Base-by-base conservation (phyloP, 495 filamentous ascomycete species). In the Hypomontagnella submonticulosa region DNA sequence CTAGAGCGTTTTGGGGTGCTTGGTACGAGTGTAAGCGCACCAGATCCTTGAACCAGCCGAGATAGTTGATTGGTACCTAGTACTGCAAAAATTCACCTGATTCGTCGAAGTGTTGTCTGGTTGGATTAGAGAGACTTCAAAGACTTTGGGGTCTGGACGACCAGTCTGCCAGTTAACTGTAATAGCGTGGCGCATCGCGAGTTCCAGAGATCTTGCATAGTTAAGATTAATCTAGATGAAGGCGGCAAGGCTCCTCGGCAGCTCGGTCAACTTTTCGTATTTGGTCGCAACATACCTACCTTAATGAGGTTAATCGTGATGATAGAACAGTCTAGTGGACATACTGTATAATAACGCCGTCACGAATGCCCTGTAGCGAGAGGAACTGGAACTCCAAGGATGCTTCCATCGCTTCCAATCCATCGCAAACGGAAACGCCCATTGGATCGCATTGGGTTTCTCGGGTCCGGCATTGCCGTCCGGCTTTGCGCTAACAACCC, bases 401-500 rank as follows among this genome's bases (percentile, higher is more conserved):
- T 30, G 12, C 15, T 51, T 19, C 48, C 44, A 23, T 48, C n/a
- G 4, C 19, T 7, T 16, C 9, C 30, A 42, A 12, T 43, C 43
- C 19, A 37, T 41, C 10, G 40, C 16, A 44, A 61, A 55, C 48
- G 49, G 49, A 33, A 53, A 68, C 47, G 49, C 65, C 59, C 42
- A 63, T 59, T 63, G 53, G 65, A 33, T 53, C 4, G 16, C 30
- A 50, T 16, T 6, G 1, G 10, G 33, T 9, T 33, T 27, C 1
- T 49, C 41, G 59, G 60, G 34, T 4, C 68, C 71, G 71, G 71
- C 34, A 57, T 67, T 37, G 19, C 71, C 71, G 71, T 52, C 59
- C 54, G 54, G 49, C 34, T 33, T 4, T 32, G n/a, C 48, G 37
- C 58, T 62, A 59, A 67, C 34, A 52, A 20, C 47, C 40, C 13